Evolutionary conservation across 2,329 filamentous ascomycete species (phyloP).

Genomic region (Dryadomyces quercus-mongolicae): DNA sequence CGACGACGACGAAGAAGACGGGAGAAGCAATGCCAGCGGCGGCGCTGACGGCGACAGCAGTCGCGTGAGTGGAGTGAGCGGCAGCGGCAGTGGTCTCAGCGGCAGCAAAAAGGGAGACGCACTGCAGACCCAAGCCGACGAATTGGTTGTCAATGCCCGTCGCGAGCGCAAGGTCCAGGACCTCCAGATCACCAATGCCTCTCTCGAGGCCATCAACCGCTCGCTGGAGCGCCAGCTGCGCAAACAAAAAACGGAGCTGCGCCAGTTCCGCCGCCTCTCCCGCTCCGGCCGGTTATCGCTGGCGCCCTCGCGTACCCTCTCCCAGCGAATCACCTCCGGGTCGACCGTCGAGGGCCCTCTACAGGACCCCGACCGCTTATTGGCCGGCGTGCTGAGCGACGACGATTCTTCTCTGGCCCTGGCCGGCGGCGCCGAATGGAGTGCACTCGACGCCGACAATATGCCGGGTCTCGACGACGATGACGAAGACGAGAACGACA

Average conservation of each 20-base stretch:
- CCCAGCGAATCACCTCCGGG: constrained; percentile 30
- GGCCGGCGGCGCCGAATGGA: not conserved
- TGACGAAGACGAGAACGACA: constrained; percentile 20
- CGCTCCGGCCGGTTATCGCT: constrained; percentile 64
- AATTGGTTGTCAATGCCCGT: constrained; percentile 76
- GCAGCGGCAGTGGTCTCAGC: not conserved
- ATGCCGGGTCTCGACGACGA: constrained; percentile 8
- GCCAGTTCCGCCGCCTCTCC: constrained; percentile 75
- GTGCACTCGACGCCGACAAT: not conserved
- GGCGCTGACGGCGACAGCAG: not conserved
- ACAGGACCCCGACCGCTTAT: constrained; percentile 28
- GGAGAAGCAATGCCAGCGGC: constrained; percentile 14
- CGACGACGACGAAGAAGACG: constrained; percentile 16
- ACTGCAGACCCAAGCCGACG: constrained; percentile 50
- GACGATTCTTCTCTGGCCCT: not conserved
- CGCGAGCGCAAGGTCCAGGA: constrained; percentile 92
- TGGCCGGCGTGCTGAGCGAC: constrained; percentile 36
- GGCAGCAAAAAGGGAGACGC: constrained; percentile 13
- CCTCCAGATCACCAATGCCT: constrained; percentile 92
- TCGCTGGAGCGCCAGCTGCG: constrained; percentile 83
- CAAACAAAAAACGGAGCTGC: constrained; percentile 80
- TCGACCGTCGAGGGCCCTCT: constrained; percentile 26
- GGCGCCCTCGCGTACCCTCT: constrained; percentile 21
- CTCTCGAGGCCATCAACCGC: constrained; percentile 86
- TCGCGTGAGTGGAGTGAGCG: not conserved